These are phyloP conservation scores for Aspergillus pseudonomiae DNA, from an alignment of 2,329 filamentous ascomycete genomes.

Conservation along the genomic window DNA sequence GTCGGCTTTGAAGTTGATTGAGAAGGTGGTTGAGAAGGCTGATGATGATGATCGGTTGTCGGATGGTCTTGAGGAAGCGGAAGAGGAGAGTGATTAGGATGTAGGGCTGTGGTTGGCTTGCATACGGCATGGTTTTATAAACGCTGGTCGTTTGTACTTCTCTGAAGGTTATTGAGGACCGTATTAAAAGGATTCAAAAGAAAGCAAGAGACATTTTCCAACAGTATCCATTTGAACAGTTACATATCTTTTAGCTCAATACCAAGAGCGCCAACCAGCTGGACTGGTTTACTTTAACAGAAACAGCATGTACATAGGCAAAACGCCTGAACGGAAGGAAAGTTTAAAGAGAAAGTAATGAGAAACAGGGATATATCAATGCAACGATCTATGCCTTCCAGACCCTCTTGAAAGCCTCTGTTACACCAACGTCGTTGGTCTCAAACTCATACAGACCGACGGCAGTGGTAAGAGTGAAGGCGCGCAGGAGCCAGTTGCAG, in stretches of 20 bases:
- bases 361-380: constrained; percentile 28
- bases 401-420: constrained; percentile 82
- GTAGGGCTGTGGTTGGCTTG: constrained; percentile 1
- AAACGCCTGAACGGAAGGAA: constrained; percentile 34
- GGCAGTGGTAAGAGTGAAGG: constrained; percentile 76
- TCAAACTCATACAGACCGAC: constrained; percentile 97
- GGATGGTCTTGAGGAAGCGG: constrained; percentile 35
- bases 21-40: constrained; percentile 81
- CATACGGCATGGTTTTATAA: constrained; percentile 12
- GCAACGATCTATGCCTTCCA: constrained; percentile 70
- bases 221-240: constrained; percentile 11
- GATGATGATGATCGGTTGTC: constrained; percentile 62
- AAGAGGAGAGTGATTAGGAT: constrained; percentile 19
- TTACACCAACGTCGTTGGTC: constrained; percentile 95
- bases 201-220: not conserved
- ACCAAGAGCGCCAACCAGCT: constrained; percentile 18
- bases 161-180: not conserved
- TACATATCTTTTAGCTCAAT: constrained; percentile 27
- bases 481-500: constrained; percentile 78
- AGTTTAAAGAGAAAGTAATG: constrained; percentile 27
- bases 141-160: constrained; percentile 15
- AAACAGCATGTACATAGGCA: constrained; percentile 40
- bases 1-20: constrained; percentile 76
- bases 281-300: constrained; percentile 20
- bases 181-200: not conserved